A percentile compares a stretch with the other conserved stretches of the same genome.
Conservation (phyloP, 805 yeast species). For the Candida schatavii region DNA sequence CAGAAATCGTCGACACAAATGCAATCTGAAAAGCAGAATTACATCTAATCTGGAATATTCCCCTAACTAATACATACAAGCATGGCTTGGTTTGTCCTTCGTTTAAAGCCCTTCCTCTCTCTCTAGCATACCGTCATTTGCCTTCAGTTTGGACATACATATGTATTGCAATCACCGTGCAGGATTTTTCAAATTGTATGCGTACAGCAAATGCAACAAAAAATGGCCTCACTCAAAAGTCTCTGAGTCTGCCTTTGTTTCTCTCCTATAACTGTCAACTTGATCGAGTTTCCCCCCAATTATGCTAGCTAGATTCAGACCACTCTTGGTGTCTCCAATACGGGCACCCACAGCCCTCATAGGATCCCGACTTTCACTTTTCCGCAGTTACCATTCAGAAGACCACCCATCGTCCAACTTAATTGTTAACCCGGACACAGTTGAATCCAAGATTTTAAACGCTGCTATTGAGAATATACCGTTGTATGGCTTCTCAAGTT, state of each 20-base stretch:
- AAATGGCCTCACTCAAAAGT: too few species aligned
- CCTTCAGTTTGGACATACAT: too few species aligned
- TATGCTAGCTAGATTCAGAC: background rate
- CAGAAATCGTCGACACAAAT: too few species aligned
- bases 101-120: too few species aligned
- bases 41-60: background rate
- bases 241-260: too few species aligned
- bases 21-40: background rate
- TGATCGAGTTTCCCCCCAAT: too few species aligned
- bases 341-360: background rate
- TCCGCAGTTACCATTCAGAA: conserved; percentile 30
- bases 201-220: too few species aligned
- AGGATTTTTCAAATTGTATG: too few species aligned
- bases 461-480: conserved; percentile 46
- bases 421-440: conserved; percentile 26
- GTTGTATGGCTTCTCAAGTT: conserved; percentile 46
- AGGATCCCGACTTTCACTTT: background rate
- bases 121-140: too few species aligned
- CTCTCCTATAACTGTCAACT: background rate
- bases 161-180: too few species aligned
- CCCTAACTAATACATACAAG: conserved; percentile 16
- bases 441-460: conserved; percentile 41
- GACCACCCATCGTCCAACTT: conserved; percentile 35
- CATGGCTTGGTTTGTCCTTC: too few species aligned
- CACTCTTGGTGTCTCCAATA: background rate